Percentiles rank a stretch among this genome's conserved stretches.
Conservation (phyloP, 257 asterid genomes). For the Solanum sitiens region DNA sequence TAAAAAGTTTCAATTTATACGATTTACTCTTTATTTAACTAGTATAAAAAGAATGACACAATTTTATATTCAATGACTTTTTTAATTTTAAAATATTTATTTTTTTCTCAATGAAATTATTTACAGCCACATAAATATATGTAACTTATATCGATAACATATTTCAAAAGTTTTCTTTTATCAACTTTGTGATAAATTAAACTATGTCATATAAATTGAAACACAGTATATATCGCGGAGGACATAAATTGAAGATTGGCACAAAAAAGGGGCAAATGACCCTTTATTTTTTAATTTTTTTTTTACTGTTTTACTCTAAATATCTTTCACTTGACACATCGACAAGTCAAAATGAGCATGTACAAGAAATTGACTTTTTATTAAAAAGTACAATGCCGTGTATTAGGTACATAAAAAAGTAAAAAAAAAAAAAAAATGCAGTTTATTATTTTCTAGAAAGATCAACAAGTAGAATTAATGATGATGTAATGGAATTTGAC, state of each 20-base stretch:
- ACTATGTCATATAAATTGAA: no score
- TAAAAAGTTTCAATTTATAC: no score
- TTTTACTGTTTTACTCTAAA: background rate
- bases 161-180: no score
- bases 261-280: background rate
- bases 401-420: constrained; percentile 26
- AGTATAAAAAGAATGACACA: no score
- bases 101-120: no score
- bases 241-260: background rate
- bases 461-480: background rate
- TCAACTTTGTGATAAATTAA: no score
- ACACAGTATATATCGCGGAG: no score
- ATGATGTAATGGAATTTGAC: constrained; percentile 44
- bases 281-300: background rate
- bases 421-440: background rate
- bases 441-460: constrained; percentile 1
- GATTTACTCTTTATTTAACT: no score
- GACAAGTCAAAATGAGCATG: background rate
- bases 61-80: no score
- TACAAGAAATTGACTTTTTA: constrained; percentile 23
- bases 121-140: no score
- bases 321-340: background rate
- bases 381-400: constrained; percentile 8
- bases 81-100: no score
- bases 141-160: no score